These are phyloP conservation scores for Camellia granthamiana DNA, from an alignment of 148 eudicot genomes.

Conservation along the genomic window DNA sequence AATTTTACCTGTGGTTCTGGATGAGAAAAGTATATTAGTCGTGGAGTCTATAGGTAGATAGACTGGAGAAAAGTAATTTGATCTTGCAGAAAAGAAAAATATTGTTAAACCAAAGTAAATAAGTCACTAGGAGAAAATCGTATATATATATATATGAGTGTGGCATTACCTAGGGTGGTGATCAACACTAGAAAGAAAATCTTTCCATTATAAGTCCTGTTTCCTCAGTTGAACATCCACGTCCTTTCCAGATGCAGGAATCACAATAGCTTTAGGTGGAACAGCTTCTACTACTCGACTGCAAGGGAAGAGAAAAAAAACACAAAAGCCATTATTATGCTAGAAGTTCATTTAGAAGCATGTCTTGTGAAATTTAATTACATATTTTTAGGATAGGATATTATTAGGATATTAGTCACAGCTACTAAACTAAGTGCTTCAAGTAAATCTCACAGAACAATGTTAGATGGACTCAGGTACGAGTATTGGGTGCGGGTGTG, in stretches of 20 bases:
- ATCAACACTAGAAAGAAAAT: constrained; percentile 52
- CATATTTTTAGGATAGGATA: not conserved
- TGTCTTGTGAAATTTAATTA: not conserved
- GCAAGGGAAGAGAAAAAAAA: constrained; percentile 18
- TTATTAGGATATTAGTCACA: not conserved
- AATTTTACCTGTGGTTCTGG: too few relatives aligned
- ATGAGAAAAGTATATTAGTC: too few relatives aligned
- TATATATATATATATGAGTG: not conserved
- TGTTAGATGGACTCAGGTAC: too few relatives aligned
- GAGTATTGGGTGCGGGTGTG: too few relatives aligned
- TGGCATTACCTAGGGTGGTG: constrained; percentile 55
- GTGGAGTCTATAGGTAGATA: too few relatives aligned
- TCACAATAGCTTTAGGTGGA: constrained; percentile 58
- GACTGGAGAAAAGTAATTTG: constrained; percentile 54
- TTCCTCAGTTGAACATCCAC: constrained; percentile 49
- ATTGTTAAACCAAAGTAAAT: constrained; percentile 16
- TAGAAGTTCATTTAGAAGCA: not conserved
- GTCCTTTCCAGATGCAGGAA: constrained; percentile 65
- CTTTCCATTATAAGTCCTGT: constrained; percentile 70
- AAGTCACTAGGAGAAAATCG: not conserved
- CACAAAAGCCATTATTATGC: not conserved
- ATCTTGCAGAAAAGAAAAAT: constrained; percentile 41
- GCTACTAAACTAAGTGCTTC: not conserved
- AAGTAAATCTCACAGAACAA: not conserved
- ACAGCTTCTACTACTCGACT: constrained; percentile 81